Conservation (phyloP, 805 yeast genomes). For the Lipomyces spencermartinsiae region DNA sequence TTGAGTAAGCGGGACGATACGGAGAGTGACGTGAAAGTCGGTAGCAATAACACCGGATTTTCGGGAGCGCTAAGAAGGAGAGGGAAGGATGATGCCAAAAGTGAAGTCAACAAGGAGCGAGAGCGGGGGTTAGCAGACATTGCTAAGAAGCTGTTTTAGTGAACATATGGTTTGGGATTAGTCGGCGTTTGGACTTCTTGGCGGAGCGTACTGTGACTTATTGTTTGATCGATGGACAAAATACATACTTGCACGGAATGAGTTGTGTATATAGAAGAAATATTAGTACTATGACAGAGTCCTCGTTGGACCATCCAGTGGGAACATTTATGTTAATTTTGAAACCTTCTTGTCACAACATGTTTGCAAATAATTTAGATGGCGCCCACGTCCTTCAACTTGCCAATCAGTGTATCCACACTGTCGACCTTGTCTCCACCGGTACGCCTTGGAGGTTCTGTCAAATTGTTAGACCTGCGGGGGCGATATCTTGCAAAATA, state of each 20-base stretch:
- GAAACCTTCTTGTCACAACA: background rate
- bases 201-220: too few relatives aligned
- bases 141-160: conserved; percentile 11
- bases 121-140: conserved; percentile 19
- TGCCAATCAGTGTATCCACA: conserved; percentile 82
- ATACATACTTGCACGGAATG: too few relatives aligned
- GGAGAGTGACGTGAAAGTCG: conserved; percentile 9
- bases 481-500: background rate
- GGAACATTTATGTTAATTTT: background rate
- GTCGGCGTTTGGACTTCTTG: background rate
- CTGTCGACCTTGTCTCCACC: conserved; percentile 80
- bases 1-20: conserved; percentile 7
- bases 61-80: background rate
- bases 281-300: too few relatives aligned
- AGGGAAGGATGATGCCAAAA: conserved; percentile 9
- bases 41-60: conserved; percentile 20
- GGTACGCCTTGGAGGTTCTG: conserved; percentile 80
- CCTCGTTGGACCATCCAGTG: background rate
- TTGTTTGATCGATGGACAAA: too few relatives aligned
- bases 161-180: background rate
- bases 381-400: conserved; percentile 78
- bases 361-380: conserved; percentile 48
- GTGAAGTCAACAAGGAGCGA: conserved; percentile 3
- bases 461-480: background rate
- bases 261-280: too few relatives aligned